Base-by-base conservation (phyloP, 192 early-diverging fungal genomes). In the Chytriomyces sp. region DNA sequence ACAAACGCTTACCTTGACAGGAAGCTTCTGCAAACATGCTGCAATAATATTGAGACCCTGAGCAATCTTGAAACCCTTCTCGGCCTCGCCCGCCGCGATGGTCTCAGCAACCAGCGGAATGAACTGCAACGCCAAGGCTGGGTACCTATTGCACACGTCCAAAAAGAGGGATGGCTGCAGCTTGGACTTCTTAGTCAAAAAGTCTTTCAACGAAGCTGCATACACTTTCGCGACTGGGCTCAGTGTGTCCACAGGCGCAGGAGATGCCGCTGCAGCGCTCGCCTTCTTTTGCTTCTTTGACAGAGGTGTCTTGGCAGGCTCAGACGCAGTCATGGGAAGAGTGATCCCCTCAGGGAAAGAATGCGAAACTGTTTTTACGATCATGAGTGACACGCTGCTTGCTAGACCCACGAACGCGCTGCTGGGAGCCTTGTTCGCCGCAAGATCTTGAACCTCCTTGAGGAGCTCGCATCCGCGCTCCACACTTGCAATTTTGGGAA, bases 131-230 rank as follows among this genome's bases (percentile, higher is more conserved):
- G 84, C 81, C 39, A 81, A 70, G 10, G 79, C 67, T 22, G 89
- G 86, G 65, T 85, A 87, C 31, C 87, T 80, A n/a, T 84, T 80
- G 59, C 89, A 70, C 26, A 91, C 79, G 8, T 82, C 80, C 28
- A 88, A 63, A 77, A 96, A 92, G 73, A 96, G 84, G 49, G 81
- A 84, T 19, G 87, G 77, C 59, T 88, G 84, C 64, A 96, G 61
- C 62, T 87, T 87, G 55, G 87, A 86, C 39, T 89, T 86, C 70
- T 84, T 85, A 52, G 88, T 83, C 87, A 93, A 85, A 77, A 90
- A 94, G 74, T 92, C 85, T n/a, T 68, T 76, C 67, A 92, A 78
- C 1, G 91, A 82, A 0, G 58, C 80, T 30, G 41, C 66, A 75
- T 93, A 92, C 39, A 90, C 76, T 17, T 69, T 73, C 17, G 85